Evolutionary conservation across 352 stramenopile species (phyloP).

Genomic region (Globisporangium nunn): DNA sequence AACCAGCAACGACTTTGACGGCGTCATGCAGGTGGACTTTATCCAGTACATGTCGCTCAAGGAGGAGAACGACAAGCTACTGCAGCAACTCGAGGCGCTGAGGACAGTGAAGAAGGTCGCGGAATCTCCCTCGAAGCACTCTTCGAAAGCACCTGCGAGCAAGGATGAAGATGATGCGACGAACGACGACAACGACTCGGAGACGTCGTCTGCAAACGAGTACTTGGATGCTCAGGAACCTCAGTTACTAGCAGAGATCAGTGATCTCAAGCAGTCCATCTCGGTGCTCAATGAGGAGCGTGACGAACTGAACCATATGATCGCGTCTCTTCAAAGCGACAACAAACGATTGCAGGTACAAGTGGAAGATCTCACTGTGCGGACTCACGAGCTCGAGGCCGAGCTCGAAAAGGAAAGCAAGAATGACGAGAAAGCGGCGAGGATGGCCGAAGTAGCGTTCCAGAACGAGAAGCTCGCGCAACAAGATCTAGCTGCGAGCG

Average conservation of each 20-base stretch:
- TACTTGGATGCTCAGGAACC: conserved; percentile 53
- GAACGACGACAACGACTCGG: conserved; percentile 16
- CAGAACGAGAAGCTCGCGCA: conserved; percentile 37
- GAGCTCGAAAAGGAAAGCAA: conserved; percentile 16
- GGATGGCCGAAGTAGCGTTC: conserved; percentile 10
- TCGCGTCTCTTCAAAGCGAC: conserved; percentile 3
- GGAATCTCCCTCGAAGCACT: neutral
- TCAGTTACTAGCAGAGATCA: conserved; percentile 42
- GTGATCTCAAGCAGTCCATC: conserved; percentile 34
- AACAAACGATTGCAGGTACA: conserved; percentile 17
- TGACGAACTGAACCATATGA: conserved; percentile 5
- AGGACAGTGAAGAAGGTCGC: conserved; percentile 3
- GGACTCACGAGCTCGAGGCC: conserved; percentile 1
- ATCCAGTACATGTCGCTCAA: conserved; percentile 41
- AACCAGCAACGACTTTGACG: conserved; percentile 13
- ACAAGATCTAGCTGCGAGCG: conserved; percentile 37
- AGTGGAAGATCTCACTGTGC: conserved; percentile 17
- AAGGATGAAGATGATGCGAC: conserved; percentile 17
- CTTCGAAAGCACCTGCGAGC: conserved; percentile 4
- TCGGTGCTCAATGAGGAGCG: conserved; percentile 14
- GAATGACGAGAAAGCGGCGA: conserved; percentile 6
- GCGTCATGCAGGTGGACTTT: conserved; percentile 48
- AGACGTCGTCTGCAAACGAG: conserved; percentile 48
- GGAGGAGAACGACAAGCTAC: conserved; percentile 43
- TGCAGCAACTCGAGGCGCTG: conserved; percentile 34